Conservation (phyloP, 83 land plant genomes). For the Thuja plicata region DNA sequence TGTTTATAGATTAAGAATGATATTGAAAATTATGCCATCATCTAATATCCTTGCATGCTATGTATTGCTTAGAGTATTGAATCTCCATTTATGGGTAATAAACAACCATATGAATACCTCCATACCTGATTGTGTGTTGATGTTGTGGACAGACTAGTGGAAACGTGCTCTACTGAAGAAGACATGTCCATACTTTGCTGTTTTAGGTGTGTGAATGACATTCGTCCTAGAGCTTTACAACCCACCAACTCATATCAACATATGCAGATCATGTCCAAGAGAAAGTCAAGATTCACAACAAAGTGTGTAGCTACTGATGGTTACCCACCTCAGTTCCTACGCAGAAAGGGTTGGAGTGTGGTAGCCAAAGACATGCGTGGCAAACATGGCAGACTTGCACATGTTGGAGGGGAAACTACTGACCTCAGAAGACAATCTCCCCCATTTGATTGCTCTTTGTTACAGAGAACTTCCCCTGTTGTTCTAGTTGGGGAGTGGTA, state of each 20-base stretch:
- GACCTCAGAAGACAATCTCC: slow-evolving; percentile 16
- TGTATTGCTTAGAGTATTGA: too few relatives aligned
- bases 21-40: too few relatives aligned
- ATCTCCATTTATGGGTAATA: too few relatives aligned
- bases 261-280: slow-evolving; percentile 11
- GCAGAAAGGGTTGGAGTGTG: too few relatives aligned
- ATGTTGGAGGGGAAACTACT: slow-evolving; percentile 5
- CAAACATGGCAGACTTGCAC: too few relatives aligned
- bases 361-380: too few relatives aligned
- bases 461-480: background rate
- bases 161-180: background rate
- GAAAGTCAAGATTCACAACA: slow-evolving; percentile 15
- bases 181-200: background rate
- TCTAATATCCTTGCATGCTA: too few relatives aligned
- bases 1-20: too few relatives aligned
- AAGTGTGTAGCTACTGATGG: slow-evolving; percentile 22
- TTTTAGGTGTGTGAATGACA: slow-evolving; percentile 19
- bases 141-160: slow-evolving; percentile 19
- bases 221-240: slow-evolving; percentile 20
- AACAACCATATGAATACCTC: too few relatives aligned
- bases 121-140: background rate
- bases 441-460: slow-evolving; percentile 13
- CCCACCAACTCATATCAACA: slow-evolving; percentile 31
- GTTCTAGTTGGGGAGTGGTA: slow-evolving; percentile 44
- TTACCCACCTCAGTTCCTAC: too few relatives aligned